Base-by-base conservation (phyloP, 192 early-diverging fungal genomes). In the Backusella tuberculispora region DNA sequence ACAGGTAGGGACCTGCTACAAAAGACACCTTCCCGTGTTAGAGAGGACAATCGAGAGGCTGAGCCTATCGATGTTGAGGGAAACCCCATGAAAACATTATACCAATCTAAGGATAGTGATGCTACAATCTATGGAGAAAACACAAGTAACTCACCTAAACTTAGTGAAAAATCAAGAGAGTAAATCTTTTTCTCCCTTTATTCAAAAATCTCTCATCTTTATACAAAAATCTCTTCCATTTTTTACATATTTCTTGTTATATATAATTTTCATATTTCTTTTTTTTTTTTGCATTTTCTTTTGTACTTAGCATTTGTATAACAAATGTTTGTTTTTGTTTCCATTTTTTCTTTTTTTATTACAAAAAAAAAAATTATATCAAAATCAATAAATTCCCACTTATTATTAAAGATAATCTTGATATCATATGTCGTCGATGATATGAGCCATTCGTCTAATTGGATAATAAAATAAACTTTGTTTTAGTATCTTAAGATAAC, bases 1-100 rank as follows among this genome's bases (percentile, higher is more conserved):
- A 75, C 74, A 10, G 74, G 74, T 42, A 45, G 74, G 4, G 74
- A 67, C n/a, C 13, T 75, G 0, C 50, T 53, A 21, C 74, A 75
- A 69, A 75, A 75, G 66, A 40, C 47, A 60, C 53, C 53, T 12
- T 60, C 53, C 3, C 53, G 21, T 60, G 21, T 13, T 60, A 17
- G 53, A 60, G 53, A 60, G 19, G 53, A 60, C 9, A 26, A 21
- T 1, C 21, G 24, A 24, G 21, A 60, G 26, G 21, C 10, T 24
- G 53, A 10, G 5, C 53, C 21, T 12, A 26, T 60, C 3, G 53
- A 60, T 26, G 53, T 60, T 3, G 53, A 60, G 53, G 53, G 53
- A 60, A 60, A 60, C 9, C 53, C 53, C 53, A 60, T 60, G 53
- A 60, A 12, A 12, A 24, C 19, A 60, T 60, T 60, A 60, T 60